Conservation (phyloP, 192 early-diverging fungal species). For the Linnemannia exigua region DNA sequence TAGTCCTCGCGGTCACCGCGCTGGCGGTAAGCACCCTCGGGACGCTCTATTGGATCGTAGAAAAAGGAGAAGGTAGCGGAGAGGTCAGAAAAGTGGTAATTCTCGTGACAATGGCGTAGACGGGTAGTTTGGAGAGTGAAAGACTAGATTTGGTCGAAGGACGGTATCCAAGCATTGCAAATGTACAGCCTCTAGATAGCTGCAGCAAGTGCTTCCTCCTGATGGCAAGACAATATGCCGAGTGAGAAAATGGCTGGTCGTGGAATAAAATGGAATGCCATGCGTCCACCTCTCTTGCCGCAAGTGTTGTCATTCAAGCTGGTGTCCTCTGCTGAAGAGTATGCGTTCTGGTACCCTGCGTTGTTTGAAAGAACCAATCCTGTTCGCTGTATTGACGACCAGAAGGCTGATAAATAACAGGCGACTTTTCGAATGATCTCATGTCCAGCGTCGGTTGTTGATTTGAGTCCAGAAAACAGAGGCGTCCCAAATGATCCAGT, state of each 20-base stretch:
- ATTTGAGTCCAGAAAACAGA: not conserved
- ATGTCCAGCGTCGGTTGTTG: not conserved
- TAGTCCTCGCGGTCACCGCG: conserved; percentile 90
- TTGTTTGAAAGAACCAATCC: not conserved
- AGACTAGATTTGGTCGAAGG: not conserved
- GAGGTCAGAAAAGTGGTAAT: not conserved
- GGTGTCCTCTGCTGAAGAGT: not conserved
- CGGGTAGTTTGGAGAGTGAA: not conserved
- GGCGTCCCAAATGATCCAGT: not conserved
- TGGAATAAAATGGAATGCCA: too few relatives aligned
- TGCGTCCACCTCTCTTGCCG: too few relatives aligned
- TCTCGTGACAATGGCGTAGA: not conserved
- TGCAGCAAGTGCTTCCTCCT: too few relatives aligned
- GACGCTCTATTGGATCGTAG: conserved; percentile 64
- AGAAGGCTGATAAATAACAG: not conserved
- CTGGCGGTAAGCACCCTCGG: conserved; percentile 71
- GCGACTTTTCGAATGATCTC: not conserved
- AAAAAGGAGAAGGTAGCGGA: not conserved
- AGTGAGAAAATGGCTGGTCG: too few relatives aligned
- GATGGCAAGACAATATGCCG: too few relatives aligned
- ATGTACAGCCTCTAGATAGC: not conserved
- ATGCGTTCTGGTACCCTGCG: not conserved
- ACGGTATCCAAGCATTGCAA: not conserved
- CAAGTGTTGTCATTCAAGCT: not conserved
- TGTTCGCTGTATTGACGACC: not conserved